Base-by-base conservation (phyloP, 176 grass and related monocot species). In the Oryza glumipatula region DNA sequence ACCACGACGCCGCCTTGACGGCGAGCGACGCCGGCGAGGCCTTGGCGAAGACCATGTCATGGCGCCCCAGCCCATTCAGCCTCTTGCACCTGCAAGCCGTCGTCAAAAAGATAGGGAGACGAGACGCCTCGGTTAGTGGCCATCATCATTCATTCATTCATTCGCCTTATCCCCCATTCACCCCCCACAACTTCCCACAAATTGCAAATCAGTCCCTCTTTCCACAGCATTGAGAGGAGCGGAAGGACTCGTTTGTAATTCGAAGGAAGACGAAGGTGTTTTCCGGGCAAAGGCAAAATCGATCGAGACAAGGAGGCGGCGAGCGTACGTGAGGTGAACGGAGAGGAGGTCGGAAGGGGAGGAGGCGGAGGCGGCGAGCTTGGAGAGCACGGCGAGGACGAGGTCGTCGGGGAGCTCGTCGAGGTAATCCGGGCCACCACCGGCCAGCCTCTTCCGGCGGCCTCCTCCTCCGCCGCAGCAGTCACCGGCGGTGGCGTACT, bases 351-450 rank as follows among this genome's bases (percentile, higher is more conserved):
- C 93, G 6, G 87, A 81, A 2, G 91, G 91, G 3, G 85, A 74
- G 5, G 70, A 48, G 13, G 95, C 82, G 7, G 93, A 85, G 24
- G 83, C 84, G 43, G 91, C 85, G 68, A 98, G 83, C 85, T 87
- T 95, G 77, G 70, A 30, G 11, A 98, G 73, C 64, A 98, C 81
- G 2, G 56, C 83, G 14, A 98, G 52, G 17, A 98, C 72, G n/a
- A 98, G 70, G 75, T 98, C 95, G 0, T 95, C 93, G 0, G 95
- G 95, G 2, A 98, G 90, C 6, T 9, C 61, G 17, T 95, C 89
- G 2, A 98, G 71, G 22, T 73, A 90, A 32, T 98, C 88, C 1
- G 24, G 68, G 0, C 85, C 82, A 0, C 85, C 82, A 0, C 21
- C 16, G 5, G 45, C 81, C 3, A 72, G 84, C 15, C 84, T 3